Base-by-base conservation (phyloP, 331 rosid species). In the Erythrophleum ivorense region DNA sequence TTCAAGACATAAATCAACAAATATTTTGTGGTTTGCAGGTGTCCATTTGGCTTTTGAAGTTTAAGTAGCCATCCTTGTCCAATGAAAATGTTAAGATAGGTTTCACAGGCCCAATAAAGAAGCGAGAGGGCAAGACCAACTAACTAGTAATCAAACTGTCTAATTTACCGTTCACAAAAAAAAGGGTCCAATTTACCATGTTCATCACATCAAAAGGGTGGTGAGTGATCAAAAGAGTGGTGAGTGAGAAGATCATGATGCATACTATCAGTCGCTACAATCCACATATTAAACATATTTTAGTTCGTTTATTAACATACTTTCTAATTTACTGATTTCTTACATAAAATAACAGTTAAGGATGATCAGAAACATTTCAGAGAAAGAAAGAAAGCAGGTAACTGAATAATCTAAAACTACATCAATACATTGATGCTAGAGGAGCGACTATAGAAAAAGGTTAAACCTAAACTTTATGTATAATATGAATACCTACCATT, bases 31-130 rank as follows among this genome's bases (percentile, higher is more conserved):
- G 85, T 79, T 68, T 24, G 58, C 67, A 43, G 88, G 88, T 1
- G 92, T 86, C 94, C 94, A 90, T 14, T 38, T 57, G 71, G 94
- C 94, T 82, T 89, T 91, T 54, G 76, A 77, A 31, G 62, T 62
- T 54, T 82, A 84, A 15, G 52, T 46, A 73, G 75, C 11, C 89
- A 83, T 86, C 57, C 64, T 67, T 79, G 24, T 80, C 81, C 62
- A 77, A 43, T 48, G 70, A 58, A 72, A 83, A 9, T 65, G 16
- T 50, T 65, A 67, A 54, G 66, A 40, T 57, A 64, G 36, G 43
- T 71, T 64, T 55, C 64, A 70, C 13, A 53, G n/a, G 41, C 76
- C 21, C 36, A 9, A 78, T 15, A 55, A 18, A 72, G 68, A 63
- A 43, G 62, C 18, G 54, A 68, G 46, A 65, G 66, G 54, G 52